These are phyloP conservation scores for barley (Hordeum vulgare) DNA, from an alignment of 176 grass and related monocot genomes.

Conservation along the genomic window MorexV3_pseudomolecules_assembly NC_058522.1:462085765-462086264, in stretches of 20 bases:
- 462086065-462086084: not conserved
- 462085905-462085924: constrained; percentile 80
- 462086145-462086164: not conserved
- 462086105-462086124: not conserved
- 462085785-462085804: not conserved
- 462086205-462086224: constrained; percentile 11
- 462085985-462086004: constrained; percentile 77
- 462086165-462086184: not conserved
- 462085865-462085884: constrained; percentile 69
- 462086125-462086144: not conserved
- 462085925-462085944: constrained; percentile 78
- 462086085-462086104: constrained; percentile 1
- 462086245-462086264: not conserved
- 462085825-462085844: constrained; percentile 75
- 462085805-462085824: not conserved
- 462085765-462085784: not conserved
- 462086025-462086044: not conserved
- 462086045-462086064: constrained; percentile 10
- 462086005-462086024: constrained; percentile 58
- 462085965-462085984: constrained; percentile 96
- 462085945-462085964: constrained; percentile 96
- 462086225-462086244: not conserved
- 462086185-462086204: not conserved
- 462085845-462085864: constrained; percentile 88
- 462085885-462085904: constrained; percentile 82